A percentile compares a stretch with the other conserved stretches of the same genome.
These are phyloP conservation scores for Pichia cephalocereana DNA, from an alignment of 805 yeast species.

Conservation along the genomic window DNA sequence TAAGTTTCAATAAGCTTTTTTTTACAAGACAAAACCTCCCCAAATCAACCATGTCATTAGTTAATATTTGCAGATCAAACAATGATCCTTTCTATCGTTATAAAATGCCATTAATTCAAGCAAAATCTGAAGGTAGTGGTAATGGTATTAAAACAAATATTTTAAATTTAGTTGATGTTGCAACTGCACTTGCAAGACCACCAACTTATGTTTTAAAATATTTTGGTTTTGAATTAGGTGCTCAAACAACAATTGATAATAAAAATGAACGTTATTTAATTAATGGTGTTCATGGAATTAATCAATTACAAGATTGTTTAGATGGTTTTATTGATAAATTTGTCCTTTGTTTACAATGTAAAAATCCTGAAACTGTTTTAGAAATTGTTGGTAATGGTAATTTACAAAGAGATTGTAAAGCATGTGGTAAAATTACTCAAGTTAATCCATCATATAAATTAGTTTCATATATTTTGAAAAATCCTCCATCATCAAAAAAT, in stretches of 20 bases:
- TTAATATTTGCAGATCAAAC: conserved; percentile 94
- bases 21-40: too few relatives aligned
- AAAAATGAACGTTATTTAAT: conserved; percentile 80
- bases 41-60: conserved; percentile 68
- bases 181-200: conserved; percentile 91
- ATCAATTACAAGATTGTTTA: conserved; percentile 83
- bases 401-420: conserved; percentile 90
- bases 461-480: conserved; percentile 79
- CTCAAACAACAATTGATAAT: conserved; percentile 80
- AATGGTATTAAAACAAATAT: conserved; percentile 97
- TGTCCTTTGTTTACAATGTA: conserved; percentile 89
- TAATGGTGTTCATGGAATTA: conserved; percentile 89
- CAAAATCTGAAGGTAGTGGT: conserved; percentile 98
- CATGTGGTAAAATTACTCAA: conserved; percentile 86
- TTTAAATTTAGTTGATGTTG: conserved; percentile 83
- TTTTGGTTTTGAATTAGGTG: conserved; percentile 96
- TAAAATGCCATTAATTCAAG: conserved; percentile 96
- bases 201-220: conserved; percentile 85
- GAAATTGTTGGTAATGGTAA: conserved; percentile 64
- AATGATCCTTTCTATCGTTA: conserved; percentile 98
- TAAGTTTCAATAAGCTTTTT: too few relatives aligned
- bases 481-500: conserved; percentile 58
- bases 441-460: conserved; percentile 83
- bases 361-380: conserved; percentile 96
- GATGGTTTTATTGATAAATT: conserved; percentile 92